Evolutionary conservation across 1,284 basidiomycete genomes (phyloP).

Genomic region (Xerocomus minutiporus): DNA sequence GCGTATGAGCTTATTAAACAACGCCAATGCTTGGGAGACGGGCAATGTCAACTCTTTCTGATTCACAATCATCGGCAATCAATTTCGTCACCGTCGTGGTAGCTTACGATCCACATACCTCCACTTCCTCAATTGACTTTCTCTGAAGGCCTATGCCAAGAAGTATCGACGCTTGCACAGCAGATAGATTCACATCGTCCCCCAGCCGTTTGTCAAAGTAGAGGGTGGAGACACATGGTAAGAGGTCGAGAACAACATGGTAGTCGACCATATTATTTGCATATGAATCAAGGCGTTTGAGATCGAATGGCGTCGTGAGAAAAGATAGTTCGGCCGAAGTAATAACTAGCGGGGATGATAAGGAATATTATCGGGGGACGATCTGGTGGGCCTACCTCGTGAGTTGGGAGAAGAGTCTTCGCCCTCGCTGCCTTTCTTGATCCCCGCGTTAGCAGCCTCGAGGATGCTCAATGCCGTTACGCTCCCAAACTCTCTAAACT

Average conservation of each 20-base stretch:
- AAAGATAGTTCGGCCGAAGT: conserved; percentile 67
- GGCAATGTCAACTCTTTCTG: conserved; percentile 79
- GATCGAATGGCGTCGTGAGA: conserved; percentile 86
- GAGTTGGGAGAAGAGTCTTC: conserved; percentile 28
- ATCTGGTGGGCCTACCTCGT: conserved; percentile 36
- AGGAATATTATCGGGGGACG: not conserved
- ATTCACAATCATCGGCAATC: conserved; percentile 7
- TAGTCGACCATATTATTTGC: conserved; percentile 96
- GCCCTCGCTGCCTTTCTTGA: conserved; percentile 46
- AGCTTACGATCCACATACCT: conserved; percentile 44
- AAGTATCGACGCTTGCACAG: conserved; percentile 85
- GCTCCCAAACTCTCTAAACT: conserved; percentile 90
- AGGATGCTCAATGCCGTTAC: conserved; percentile 85
- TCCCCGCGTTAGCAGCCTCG: conserved; percentile 73
- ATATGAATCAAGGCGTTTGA: conserved; percentile 94
- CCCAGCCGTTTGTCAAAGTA: conserved; percentile 83
- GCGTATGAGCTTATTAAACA: conserved; percentile 89
- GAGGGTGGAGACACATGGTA: conserved; percentile 75
- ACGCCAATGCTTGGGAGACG: conserved; percentile 82
- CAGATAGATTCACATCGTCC: conserved; percentile 62
- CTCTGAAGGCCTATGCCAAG: conserved; percentile 89
- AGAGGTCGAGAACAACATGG: conserved; percentile 90
- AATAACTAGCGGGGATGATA: conserved; percentile 39
- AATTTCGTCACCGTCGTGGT: not conserved
- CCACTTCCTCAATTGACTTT: conserved; percentile 87